Evolutionary conservation across 1,284 basidiomycete genomes (phyloP).

Genomic region (Leccinum subfulvum): DNA sequence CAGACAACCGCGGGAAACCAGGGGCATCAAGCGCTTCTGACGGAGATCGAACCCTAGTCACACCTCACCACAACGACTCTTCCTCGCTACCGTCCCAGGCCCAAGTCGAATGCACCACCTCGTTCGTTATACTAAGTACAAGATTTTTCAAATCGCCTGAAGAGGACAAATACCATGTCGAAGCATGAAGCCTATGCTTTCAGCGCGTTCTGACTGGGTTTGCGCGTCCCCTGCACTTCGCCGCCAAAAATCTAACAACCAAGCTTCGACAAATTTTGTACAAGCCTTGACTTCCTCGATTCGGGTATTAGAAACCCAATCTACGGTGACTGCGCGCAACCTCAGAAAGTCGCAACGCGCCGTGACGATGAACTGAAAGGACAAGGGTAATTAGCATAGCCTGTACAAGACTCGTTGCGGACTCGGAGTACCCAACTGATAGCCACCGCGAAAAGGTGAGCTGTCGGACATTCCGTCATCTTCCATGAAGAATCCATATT

Average conservation of each 20-base stretch:
- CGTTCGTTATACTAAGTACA: no score
- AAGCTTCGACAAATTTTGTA: not conserved
- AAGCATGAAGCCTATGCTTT: not conserved
- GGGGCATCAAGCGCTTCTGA: no score
- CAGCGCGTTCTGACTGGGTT: not conserved
- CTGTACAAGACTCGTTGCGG: not conserved
- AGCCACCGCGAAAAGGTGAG: not conserved
- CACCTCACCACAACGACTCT: no score
- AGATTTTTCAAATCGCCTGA: not conserved
- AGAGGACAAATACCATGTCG: not conserved
- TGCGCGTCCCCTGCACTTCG: not conserved
- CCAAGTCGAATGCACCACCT: no score
- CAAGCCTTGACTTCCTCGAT: not conserved
- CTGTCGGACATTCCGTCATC: not conserved
- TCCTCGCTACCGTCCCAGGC: no score
- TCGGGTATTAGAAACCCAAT: not conserved
- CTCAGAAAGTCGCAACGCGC: not conserved
- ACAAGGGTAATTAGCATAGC: not conserved
- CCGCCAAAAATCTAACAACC: not conserved
- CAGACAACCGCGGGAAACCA: no score
- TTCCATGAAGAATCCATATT: not conserved
- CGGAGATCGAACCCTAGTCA: no score
- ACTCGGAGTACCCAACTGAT: not conserved
- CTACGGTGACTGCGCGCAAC: not conserved
- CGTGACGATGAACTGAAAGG: not conserved